Percentiles rank a stretch among this genome's conserved stretches.
Conservation (phyloP, 768 basidiomycete species). For the Panaeolus cyanescens region DNA sequence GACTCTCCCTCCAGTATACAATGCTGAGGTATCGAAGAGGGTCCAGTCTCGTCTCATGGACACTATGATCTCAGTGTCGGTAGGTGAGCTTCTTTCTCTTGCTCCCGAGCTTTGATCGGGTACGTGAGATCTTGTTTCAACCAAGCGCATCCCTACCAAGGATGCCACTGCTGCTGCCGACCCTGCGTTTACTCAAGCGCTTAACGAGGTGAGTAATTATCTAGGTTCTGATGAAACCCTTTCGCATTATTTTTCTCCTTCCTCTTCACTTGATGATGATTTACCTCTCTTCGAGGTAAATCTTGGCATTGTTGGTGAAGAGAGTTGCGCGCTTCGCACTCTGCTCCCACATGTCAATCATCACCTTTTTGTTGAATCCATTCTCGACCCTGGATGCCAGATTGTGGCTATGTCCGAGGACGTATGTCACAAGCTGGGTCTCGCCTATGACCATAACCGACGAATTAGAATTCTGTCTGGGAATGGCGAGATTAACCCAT, state of each 20-base stretch:
- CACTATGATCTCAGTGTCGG: background rate
- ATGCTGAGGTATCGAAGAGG: background rate
- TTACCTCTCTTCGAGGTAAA: too few species aligned
- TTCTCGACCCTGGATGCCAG: constrained; percentile 26
- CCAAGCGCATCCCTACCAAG: background rate
- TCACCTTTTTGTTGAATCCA: constrained; percentile 9
- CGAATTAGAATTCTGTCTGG: constrained; percentile 9
- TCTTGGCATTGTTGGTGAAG: too few species aligned
- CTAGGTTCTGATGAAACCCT: background rate
- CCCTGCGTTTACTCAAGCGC: background rate
- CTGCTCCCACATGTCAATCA: constrained; percentile 17
- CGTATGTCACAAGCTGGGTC: constrained; percentile 12
- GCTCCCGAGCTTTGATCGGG: background rate
- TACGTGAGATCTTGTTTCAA: background rate
- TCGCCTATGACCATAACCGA: constrained; percentile 22
- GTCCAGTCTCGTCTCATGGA: background rate
- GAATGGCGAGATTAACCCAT: background rate
- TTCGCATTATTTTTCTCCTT: background rate
- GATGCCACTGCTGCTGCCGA: background rate
- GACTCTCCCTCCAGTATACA: background rate
- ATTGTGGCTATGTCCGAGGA: constrained; percentile 26
- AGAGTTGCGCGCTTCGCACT: constrained; percentile 15
- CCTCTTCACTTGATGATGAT: background rate
- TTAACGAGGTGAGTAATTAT: background rate
- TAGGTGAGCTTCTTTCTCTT: background rate